A percentile compares a stretch with the other conserved stretches of the same genome.
Conservation (phyloP, 495 filamentous ascomycete genomes). For the Pseudevernia furfuracea region DNA sequence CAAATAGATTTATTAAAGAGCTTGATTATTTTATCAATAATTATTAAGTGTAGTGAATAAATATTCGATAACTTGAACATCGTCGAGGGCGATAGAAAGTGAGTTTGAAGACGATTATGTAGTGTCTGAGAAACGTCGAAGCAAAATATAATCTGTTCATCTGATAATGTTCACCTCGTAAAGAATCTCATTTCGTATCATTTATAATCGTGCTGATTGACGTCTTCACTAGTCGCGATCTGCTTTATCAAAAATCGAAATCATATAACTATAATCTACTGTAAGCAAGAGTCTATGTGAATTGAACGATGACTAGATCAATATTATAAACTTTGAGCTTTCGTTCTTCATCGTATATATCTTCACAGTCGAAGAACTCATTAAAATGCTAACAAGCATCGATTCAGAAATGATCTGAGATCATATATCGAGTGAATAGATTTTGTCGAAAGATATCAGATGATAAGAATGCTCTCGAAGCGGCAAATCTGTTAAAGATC, state of each 20-base stretch:
- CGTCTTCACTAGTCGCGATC: slow-evolving; percentile 9
- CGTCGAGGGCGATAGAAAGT: slow-evolving; percentile 10
- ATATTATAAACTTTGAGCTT: slow-evolving; percentile 14
- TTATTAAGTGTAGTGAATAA: slow-evolving; percentile 25
- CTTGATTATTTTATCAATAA: slow-evolving; percentile 26
- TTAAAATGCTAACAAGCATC: slow-evolving; percentile 14
- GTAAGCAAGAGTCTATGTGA: slow-evolving; percentile 4
- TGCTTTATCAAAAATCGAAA: slow-evolving; percentile 32
- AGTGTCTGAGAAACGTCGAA: slow-evolving; percentile 28
- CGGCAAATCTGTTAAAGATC: slow-evolving; percentile 5
- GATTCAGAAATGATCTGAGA: slow-evolving; percentile 12
- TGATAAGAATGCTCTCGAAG: slow-evolving; percentile 1
- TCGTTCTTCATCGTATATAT: slow-evolving; percentile 10
- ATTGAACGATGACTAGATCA: slow-evolving; percentile 8
- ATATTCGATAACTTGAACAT: slow-evolving; percentile 8
- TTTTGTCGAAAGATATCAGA: slow-evolving; percentile 11
- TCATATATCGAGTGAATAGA: slow-evolving; percentile 8
- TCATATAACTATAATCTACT: slow-evolving; percentile 30
- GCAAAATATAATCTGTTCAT: slow-evolving; percentile 27
- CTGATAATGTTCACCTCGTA: slow-evolving; percentile 15
- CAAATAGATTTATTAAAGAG: slow-evolving; percentile 32
- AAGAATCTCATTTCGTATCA: slow-evolving; percentile 24
- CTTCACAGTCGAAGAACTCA: slow-evolving; percentile 18
- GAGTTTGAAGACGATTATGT: background rate
- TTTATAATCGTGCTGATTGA: slow-evolving; percentile 15